Conservation (phyloP, 495 filamentous ascomycete species). For the Glonium stellatum region DNA sequence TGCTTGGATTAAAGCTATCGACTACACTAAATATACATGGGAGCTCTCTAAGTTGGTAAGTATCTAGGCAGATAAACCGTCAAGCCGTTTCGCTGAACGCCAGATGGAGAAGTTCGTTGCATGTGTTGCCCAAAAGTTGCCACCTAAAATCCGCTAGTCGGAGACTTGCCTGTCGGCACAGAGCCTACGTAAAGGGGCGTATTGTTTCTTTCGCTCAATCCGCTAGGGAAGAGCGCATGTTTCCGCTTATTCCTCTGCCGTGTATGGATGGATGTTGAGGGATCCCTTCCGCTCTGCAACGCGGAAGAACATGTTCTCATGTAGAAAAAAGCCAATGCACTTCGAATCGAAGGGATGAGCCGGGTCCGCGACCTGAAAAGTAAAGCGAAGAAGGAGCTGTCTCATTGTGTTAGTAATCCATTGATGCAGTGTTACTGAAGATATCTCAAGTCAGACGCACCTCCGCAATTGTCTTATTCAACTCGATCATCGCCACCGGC, state of each 20-base stretch:
- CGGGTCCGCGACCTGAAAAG: conserved; percentile 2
- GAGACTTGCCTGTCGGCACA: no score
- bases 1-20: no score
- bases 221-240: no score
- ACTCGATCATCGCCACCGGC: conserved; percentile 26
- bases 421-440: neutral
- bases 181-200: no score
- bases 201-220: no score
- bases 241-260: no score
- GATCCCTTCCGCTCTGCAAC: neutral
- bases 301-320: conserved; percentile 10
- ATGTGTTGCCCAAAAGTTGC: neutral
- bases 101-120: neutral
- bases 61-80: no score
- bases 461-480: conserved; percentile 26
- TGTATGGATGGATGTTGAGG: neutral
- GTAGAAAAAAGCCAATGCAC: conserved; percentile 11
- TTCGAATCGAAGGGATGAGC: conserved; percentile 6
- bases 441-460: conserved; percentile 2
- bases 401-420: neutral
- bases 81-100: neutral
- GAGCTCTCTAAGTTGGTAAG: no score
- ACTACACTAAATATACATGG: no score
- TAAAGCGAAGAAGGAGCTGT: conserved; percentile 10
- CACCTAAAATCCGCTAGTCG: no score